Base-by-base conservation (phyloP, 805 yeast genomes). In the Starmerella davenportii region DNA sequence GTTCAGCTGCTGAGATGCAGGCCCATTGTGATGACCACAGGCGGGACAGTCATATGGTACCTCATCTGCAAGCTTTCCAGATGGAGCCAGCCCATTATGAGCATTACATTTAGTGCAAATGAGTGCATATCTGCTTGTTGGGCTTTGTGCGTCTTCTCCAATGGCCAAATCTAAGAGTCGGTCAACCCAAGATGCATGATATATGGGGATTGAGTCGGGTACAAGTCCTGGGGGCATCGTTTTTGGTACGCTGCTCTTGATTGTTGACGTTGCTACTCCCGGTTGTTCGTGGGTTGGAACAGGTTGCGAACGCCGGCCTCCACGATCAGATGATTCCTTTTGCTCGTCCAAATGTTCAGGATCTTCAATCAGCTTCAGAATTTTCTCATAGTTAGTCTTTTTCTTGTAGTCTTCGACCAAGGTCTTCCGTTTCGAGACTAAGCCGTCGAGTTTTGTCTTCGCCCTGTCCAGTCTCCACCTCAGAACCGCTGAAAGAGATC, bases 81-180 rank as follows among this genome's bases (percentile, higher is more conserved):
- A 82, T 3, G 82, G 79, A 0, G 92, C 92, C 34, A 80, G 63
- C 1, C 93, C 93, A 51, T 81, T 80, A 56, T 80, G 92, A 15
- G 63, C 63, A 18, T 56, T 60, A 51, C 93, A 80, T n/a, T 63
- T 58, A 16, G 51, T 45, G 53, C 93, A 80, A 14, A 80, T 76
- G 46, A 80, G 62, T 0, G 93, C 93, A 52, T 65, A 77, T 33
- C 92, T 57, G 41, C 61, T 60, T 33, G 70, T 70, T 0, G 77
- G 65, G 35, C 71, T 62, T 34, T 68, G 56, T 50, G 78, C 87
- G 55, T 74, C 80, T 37, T 69, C 70, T 17, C 84, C 87, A 3
- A 70, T 55, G 7, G 72, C 45, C 5, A 58, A 32, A 31, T 65
- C 68, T 21, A 67, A 47, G 1, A 68, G 34, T 34, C 62, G 40